Evolutionary conservation across 2,329 filamentous ascomycete species (phyloP).

Genomic region (Pyrenophora seminiperda): DNA sequence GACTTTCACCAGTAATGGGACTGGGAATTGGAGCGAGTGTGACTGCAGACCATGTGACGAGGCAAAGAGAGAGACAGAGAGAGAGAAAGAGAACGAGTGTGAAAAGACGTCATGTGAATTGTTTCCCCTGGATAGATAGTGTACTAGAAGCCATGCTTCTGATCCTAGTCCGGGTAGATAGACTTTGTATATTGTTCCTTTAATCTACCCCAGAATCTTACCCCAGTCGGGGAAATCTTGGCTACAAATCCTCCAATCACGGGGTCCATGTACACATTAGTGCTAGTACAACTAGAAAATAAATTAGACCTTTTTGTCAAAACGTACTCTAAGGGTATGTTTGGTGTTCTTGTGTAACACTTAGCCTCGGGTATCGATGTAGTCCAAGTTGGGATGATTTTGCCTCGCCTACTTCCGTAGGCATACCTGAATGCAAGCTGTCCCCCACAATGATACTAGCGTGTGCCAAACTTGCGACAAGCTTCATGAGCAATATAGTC

Average conservation of each 20-base stretch:
- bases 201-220: constrained; percentile 15
- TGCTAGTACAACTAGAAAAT: too few relatives aligned
- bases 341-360: not conserved
- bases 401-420: not conserved
- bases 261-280: not conserved
- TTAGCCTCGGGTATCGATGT: too few relatives aligned
- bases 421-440: constrained; percentile 7
- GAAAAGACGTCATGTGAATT: not conserved
- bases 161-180: not conserved
- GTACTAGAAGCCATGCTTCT: not conserved
- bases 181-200: constrained; percentile 11
- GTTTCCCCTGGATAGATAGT: not conserved
- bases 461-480: constrained; percentile 15
- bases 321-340: not conserved
- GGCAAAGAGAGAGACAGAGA: too few relatives aligned
- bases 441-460: constrained; percentile 8
- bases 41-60: not conserved
- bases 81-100: too few relatives aligned
- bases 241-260: constrained; percentile 22
- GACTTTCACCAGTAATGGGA: not conserved
- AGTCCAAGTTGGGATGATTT: too few relatives aligned
- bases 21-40: not conserved
- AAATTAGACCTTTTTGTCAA: not conserved
- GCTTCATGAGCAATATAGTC: constrained; percentile 20
- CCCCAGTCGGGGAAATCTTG: constrained; percentile 7